Evolutionary conservation across 2,329 filamentous ascomycete species (phyloP), one percentile per base, ranked within the genome.

Genomic region (Calonectria honghensis): DNA sequence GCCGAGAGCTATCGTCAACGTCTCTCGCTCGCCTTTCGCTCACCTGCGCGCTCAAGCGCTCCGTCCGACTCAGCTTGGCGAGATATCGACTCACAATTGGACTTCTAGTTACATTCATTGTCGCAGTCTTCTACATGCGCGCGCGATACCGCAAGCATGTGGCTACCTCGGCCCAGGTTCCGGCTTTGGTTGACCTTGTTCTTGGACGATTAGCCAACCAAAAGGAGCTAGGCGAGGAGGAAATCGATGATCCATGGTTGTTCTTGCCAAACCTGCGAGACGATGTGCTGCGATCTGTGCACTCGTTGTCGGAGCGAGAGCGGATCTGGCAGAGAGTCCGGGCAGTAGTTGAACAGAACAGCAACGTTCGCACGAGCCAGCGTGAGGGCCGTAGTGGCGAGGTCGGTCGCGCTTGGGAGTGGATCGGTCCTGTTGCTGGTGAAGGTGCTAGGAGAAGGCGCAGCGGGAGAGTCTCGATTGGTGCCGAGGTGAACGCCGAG

Each of bases 11-110:
- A 90, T 91, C 92, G 86, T 96, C 94, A 87, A 94, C 91, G 89
- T 97, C 95, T 89, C 94, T 98, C 93, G 94, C 96, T 91, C 91
- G 94, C 86, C 90, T 98, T 94, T 91, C 96, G 88, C 89, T 98
- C 94, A 84, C 88, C 88, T 98, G 95, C 87, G 91, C 94, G 86
- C 81, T 95, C 93, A 91, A 91, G 85, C 90, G 94, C 88, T 94
- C 93, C 86, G 86, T 96, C 91, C 89, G 93, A 87, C 91, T 93
- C 90, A 91, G 94, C 85, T 82, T 97, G 94, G 95, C 93, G 91
- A 90, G 93, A 93, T 90, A 97, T 97, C 90, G 95, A 93, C 88
- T 95, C 92, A 87, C 93, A 88, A 92, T 96, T 97, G 90, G 92
- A 89, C 84, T 91, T 89, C 77, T 94, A 82, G 86, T 91, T 39